Base-by-base conservation (phyloP, 305 asterid species). In the Plantago lanceolata region DNA sequence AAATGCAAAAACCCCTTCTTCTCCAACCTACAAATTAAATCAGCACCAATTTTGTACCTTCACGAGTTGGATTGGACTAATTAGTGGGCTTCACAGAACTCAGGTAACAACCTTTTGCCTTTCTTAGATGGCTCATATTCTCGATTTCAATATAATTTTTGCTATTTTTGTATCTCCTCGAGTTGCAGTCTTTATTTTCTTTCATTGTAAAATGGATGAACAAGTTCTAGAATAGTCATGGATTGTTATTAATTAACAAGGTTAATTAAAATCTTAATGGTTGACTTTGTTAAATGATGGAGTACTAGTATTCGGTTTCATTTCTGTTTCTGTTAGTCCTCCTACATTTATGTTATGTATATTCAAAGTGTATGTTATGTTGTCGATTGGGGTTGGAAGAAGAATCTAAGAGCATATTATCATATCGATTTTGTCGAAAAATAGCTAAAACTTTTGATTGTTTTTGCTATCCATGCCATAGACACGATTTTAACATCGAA, bases 221-320 rank as follows among this genome's bases (percentile, higher is more conserved):
- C 44, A 37, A 37, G 44, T 37, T 9, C 14, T 37, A 37, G 0
- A 3, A 3, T 8, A 40, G 45, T 8, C 40, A 12, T 11, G 45
- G 2, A 12, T 24, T 24, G 28, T 9, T n/a, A n/a, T n/a, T n/a
- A n/a, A n/a, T n/a, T 40, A 40, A 33, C 16, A 11, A 40, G 15
- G 7, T 51, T 26, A n/a, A 24, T 14, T 54, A 26, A 20, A 43
- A 19, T 59, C 64, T 59, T 11, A 31, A 57, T 35, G 62, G 52
- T 59, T 40, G 52, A 40, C 48, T 59, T 19, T 40, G 45, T 11
- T 15, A 40, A 40, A 40, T 40, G 45, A 40, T 40, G n/a, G n/a
- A n/a, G n/a, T n/a, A n/a, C n/a, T n/a, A n/a, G n/a, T n/a, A 1
- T 40, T 40, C 16, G 15, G 11, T 40, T 40, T 33, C 40, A 33